phyloP scores from a whole-genome alignment of 768 basidiomycete genomes.

The Leccinum aurantiacum region DNA sequence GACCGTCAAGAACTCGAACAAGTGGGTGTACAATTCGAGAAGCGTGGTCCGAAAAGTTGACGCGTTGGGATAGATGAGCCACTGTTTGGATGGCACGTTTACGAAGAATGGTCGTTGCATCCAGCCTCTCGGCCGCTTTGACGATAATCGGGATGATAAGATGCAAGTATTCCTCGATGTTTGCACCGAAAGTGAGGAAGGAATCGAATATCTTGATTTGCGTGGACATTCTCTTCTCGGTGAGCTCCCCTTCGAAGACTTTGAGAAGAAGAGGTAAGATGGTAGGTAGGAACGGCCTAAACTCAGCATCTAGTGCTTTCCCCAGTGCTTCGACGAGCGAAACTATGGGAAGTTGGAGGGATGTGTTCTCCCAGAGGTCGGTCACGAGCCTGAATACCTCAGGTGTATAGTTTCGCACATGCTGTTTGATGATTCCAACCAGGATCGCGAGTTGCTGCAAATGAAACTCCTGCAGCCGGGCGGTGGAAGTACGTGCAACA shows the following conservation, averaged over 20 bases:
- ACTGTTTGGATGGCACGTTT: conserved; percentile 91
- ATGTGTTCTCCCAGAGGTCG: conserved; percentile 85
- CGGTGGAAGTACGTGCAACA: conserved; percentile 80
- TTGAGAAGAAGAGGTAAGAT: conserved; percentile 88
- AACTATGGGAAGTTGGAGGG: conserved; percentile 89
- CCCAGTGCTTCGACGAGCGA: conserved; percentile 90
- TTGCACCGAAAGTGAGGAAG: conserved; percentile 91
- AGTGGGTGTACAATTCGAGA: conserved; percentile 96
- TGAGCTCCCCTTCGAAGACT: conserved; percentile 86
- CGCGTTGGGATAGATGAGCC: conserved; percentile 83
- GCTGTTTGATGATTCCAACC: conserved; percentile 95
- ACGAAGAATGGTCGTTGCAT: conserved; percentile 70
- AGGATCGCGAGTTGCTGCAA: conserved; percentile 94
- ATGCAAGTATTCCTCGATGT: conserved; percentile 97
- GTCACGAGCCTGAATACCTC: conserved; percentile 83
- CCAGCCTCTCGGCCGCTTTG: conserved; percentile 81
- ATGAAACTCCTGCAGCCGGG: conserved; percentile 88
- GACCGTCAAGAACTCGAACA: conserved; percentile 75
- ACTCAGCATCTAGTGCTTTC: conserved; percentile 92
- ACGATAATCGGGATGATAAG: conserved; percentile 95
- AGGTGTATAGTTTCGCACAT: conserved; percentile 87
- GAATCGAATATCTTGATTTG: conserved; percentile 94
- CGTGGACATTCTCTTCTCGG: conserved; percentile 72
- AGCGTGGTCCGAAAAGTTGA: conserved; percentile 98
- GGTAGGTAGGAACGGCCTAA: conserved; percentile 91